Conservation (phyloP, 2,329 filamentous ascomycete species). For the Corynespora cassiicola region DNA sequence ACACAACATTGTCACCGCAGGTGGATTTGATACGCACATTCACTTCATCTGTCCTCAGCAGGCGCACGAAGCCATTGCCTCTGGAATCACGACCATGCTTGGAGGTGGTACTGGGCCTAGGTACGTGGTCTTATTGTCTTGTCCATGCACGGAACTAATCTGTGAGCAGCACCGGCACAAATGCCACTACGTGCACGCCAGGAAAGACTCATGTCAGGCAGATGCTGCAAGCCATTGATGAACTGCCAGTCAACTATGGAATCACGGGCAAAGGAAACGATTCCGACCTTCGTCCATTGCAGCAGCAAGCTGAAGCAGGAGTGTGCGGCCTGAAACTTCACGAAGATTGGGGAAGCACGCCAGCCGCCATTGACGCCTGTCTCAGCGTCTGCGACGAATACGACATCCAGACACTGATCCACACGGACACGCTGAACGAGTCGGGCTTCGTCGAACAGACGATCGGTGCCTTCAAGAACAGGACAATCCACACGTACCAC, state of each 20-base stretch:
- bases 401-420: slow-evolving; percentile 92
- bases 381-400: slow-evolving; percentile 82
- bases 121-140: slow-evolving; percentile 47
- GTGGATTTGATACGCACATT: slow-evolving; percentile 88
- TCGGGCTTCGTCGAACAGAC: slow-evolving; percentile 96
- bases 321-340: slow-evolving; percentile 92
- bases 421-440: slow-evolving; percentile 96
- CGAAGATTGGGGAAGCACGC: slow-evolving; percentile 94
- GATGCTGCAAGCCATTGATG: slow-evolving; percentile 89
- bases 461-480: slow-evolving; percentile 80
- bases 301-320: slow-evolving; percentile 82
- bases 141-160: slow-evolving; percentile 22
- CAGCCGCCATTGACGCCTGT: slow-evolving; percentile 88
- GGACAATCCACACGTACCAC: slow-evolving; percentile 96
- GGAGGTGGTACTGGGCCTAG: slow-evolving; percentile 93
- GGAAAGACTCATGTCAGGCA: slow-evolving; percentile 81
- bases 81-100: slow-evolving; percentile 88
- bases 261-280: slow-evolving; percentile 97
- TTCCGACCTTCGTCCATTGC: slow-evolving; percentile 70
- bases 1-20: slow-evolving; percentile 87
- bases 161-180: slow-evolving; percentile 74
- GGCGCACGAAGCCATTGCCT: slow-evolving; percentile 79
- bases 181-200: slow-evolving; percentile 92
- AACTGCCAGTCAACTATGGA: slow-evolving; percentile 83
- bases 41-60: slow-evolving; percentile 97